phyloP scores from a whole-genome alignment of 441 rosid species.

The Pelargonium myrrhifolium region DNA sequence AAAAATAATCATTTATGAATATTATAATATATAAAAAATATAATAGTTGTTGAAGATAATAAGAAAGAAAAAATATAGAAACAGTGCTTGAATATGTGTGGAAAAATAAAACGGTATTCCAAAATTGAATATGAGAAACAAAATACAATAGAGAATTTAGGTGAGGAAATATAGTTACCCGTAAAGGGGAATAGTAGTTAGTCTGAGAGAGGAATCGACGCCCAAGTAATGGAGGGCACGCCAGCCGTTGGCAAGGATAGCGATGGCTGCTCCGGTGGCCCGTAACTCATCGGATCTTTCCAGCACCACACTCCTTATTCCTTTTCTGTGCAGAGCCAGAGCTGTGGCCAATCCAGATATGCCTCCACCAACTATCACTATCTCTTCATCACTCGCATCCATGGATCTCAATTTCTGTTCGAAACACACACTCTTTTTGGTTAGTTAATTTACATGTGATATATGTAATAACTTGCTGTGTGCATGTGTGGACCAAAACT shows the following conservation, averaged over 20 bases:
- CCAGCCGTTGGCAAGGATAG: conserved; percentile 52
- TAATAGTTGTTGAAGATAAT: too few species aligned
- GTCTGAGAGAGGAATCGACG: conserved; percentile 36
- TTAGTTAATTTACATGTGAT: too few species aligned
- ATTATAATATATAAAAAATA: too few species aligned
- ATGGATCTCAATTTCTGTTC: too few species aligned
- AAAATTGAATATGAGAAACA: too few species aligned
- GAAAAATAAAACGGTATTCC: too few species aligned
- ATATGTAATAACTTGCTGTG: too few species aligned
- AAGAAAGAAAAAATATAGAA: too few species aligned
- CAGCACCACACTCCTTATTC: conserved; percentile 37
- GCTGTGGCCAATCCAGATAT: conserved; percentile 61
- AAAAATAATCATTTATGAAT: too few species aligned
- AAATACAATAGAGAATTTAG: neutral
- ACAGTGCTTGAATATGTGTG: too few species aligned
- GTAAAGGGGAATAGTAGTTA: conserved; percentile 21
- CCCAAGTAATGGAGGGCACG: conserved; percentile 48
- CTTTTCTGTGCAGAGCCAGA: conserved; percentile 61
- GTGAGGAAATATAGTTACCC: conserved; percentile 9
- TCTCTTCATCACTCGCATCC: conserved; percentile 16
- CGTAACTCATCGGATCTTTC: conserved; percentile 37
- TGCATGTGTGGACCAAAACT: neutral
- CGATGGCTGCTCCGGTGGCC: conserved; percentile 39
- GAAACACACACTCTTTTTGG: too few species aligned
- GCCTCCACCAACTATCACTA: conserved; percentile 56